phyloP scores from a whole-genome alignment of 169 alveolate species.

The Plasmodium vinckei region DNA sequence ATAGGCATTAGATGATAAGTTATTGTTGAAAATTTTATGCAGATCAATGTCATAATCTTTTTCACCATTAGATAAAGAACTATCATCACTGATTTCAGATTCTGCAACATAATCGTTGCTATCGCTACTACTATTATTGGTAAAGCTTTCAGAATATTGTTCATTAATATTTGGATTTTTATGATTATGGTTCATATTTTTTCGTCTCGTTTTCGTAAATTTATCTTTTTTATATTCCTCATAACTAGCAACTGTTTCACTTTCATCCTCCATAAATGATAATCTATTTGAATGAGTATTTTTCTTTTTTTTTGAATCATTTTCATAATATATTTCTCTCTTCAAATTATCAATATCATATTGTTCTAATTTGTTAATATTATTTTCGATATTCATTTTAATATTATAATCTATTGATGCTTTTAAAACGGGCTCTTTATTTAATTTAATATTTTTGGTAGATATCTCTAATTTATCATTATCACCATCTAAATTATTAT shows the following conservation, averaged over 20 bases:
- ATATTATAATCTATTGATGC: constrained; percentile 44
- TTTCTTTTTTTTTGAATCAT: constrained; percentile 1
- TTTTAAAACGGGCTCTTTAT: constrained; percentile 53
- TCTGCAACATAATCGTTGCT: neutral
- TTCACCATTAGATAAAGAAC: neutral
- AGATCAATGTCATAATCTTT: constrained; percentile 34
- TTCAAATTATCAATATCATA: constrained; percentile 21
- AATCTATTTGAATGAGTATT: constrained; percentile 16
- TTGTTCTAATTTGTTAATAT: constrained; percentile 25
- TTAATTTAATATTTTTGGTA: constrained; percentile 17
- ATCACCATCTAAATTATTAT: constrained; percentile 9
- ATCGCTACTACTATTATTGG: neutral
- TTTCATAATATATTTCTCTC: constrained; percentile 64
- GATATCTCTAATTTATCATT: constrained; percentile 40
- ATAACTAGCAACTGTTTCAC: constrained; percentile 24
- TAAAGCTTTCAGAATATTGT: neutral
- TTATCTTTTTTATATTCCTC: constrained; percentile 12
- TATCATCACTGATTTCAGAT: neutral
- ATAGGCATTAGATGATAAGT: neutral
- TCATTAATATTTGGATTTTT: neutral
- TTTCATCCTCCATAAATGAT: constrained; percentile 26
- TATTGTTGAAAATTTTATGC: constrained; percentile 33
- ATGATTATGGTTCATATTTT: neutral
- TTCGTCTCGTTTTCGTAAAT: neutral
- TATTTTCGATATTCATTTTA: constrained; percentile 38